Base-by-base conservation (phyloP, 768 basidiomycete genomes). In the Lentinula edodes region DNA sequence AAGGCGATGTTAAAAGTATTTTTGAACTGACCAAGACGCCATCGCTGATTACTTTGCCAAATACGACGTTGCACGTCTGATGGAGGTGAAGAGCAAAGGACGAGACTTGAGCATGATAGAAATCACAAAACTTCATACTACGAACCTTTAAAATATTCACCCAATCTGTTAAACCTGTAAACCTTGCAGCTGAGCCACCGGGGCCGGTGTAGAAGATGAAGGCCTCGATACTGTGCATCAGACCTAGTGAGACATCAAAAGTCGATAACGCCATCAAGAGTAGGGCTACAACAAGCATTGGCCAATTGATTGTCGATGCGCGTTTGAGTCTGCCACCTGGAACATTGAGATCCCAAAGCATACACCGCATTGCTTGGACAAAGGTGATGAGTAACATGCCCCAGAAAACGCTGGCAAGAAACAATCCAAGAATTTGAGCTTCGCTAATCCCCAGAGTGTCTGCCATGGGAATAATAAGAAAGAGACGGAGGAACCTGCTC, bases 141-240 rank as follows among this genome's bases (percentile, higher is more conserved):
- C 59, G 5, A 28, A 64, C 65, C 51, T 51, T 50, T 60, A 62
- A 48, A 13, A 66, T 57, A 52, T 61, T 66, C 2, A 64, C 55
- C 65, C 65, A 66, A 43, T 66, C 60, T 5, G 62, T 53, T 28
- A 64, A 43, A 16, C 61, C 48, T 6, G 46, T 62, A 43, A 61
- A 64, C 18, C 53, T 52, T 5, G 13, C 55, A 4, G 23, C 32
- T 6, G 63, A 48, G 15, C 63, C 65, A 3, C 60, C 60, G 9
- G 63, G 36, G 10, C 63, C 55, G 10, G 54, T 65, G 57, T 59
- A 66, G 23, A 54, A 59, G 16, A 63, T 56, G 52, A 66, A 66
- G 4, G 65, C 65, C 48, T 62, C 38, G n/a, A 66, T 61, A 34
- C 51, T 55, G 45, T 66, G 65, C 18, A 58, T 46, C 12, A 66